These are phyloP conservation scores for Polytolypa hystricis DNA, from an alignment of 2,329 filamentous ascomycete species.

Conservation along the genomic window DNA sequence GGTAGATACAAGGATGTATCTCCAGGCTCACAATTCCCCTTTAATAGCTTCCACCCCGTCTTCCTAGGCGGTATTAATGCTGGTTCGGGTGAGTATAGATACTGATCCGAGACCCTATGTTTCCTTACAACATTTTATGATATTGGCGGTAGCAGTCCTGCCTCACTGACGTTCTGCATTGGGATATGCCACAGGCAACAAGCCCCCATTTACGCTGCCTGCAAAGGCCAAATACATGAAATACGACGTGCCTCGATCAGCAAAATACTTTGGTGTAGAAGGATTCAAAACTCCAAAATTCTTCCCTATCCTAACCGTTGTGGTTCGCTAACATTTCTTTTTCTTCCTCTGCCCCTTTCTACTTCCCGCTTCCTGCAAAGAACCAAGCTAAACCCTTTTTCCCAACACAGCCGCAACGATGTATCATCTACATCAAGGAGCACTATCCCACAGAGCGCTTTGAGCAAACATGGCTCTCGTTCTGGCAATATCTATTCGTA, in stretches of 20 bases:
- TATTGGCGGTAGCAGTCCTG: no score
- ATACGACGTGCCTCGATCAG: slow-evolving; percentile 40
- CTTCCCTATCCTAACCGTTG: slow-evolving; percentile 45
- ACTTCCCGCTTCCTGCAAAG: neutral
- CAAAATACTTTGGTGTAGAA: slow-evolving; percentile 39
- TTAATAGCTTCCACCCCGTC: slow-evolving; percentile 60
- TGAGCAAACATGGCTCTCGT: slow-evolving; percentile 41
- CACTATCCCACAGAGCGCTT: slow-evolving; percentile 41
- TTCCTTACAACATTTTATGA: neutral
- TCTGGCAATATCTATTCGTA: slow-evolving; percentile 55
- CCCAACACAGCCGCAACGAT: slow-evolving; percentile 48
- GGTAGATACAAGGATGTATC: no score
- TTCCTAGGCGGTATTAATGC: slow-evolving; percentile 59
- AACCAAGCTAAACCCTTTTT: slow-evolving; percentile 17
- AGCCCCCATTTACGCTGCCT: slow-evolving; percentile 60
- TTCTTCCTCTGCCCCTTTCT: slow-evolving; percentile 16
- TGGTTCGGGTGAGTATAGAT: slow-evolving; percentile 39
- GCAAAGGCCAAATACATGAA: slow-evolving; percentile 53
- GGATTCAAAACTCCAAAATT: slow-evolving; percentile 35
- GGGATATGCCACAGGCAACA: slow-evolving; percentile 62
- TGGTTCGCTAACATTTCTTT: slow-evolving; percentile 35
- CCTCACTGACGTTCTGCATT: no score
- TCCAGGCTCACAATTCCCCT: no score
- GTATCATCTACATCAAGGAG: slow-evolving; percentile 56
- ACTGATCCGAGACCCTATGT: neutral